Conservation (phyloP, 1,284 basidiomycete species). For the Ustilago trichophora region DNA sequence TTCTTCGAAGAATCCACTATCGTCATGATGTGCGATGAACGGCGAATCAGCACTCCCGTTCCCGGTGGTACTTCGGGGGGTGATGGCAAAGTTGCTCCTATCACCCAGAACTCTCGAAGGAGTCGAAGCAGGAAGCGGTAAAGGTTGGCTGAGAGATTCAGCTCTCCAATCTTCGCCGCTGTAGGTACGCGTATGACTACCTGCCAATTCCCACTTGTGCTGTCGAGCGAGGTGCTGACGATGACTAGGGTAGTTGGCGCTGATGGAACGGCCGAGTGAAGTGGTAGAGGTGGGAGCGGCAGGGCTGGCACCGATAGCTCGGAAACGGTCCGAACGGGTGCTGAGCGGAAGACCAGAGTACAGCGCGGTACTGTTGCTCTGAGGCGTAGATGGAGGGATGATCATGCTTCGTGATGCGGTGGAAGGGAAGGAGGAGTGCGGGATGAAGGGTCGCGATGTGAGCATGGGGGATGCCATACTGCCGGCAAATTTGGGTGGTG, state of each 20-base stretch:
- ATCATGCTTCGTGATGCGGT: conserved; percentile 17
- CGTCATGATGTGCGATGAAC: conserved; percentile 47
- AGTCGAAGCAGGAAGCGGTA: conserved; percentile 17
- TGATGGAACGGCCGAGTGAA: conserved; percentile 28
- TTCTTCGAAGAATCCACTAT: conserved; percentile 55
- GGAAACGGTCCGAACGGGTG: conserved; percentile 38
- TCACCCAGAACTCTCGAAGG: conserved; percentile 37
- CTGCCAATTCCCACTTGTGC: not conserved
- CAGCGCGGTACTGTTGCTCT: conserved; percentile 4
- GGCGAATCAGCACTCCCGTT: too few relatives aligned
- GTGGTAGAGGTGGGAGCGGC: conserved; percentile 1
- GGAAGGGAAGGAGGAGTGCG: conserved; percentile 27
- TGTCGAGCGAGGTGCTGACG: conserved; percentile 14
- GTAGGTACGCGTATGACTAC: too few relatives aligned
- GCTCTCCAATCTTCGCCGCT: too few relatives aligned
- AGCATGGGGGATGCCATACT: conserved; percentile 16
- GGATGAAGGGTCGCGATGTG: conserved; percentile 30
- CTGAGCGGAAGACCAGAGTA: conserved; percentile 21
- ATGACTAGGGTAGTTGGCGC: conserved; percentile 22
- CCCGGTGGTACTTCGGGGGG: too few relatives aligned
- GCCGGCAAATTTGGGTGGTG: not conserved
- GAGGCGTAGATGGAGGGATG: conserved; percentile 24
- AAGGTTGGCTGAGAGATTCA: conserved; percentile 22
- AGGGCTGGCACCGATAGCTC: conserved; percentile 29
- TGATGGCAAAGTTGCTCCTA: conserved; percentile 28